A percentile compares a stretch with the other conserved stretches of the same genome.
Evolutionary conservation across 2,329 filamentous ascomycete genomes (phyloP).

Genomic region (Cordyceps cicadae): DNA sequence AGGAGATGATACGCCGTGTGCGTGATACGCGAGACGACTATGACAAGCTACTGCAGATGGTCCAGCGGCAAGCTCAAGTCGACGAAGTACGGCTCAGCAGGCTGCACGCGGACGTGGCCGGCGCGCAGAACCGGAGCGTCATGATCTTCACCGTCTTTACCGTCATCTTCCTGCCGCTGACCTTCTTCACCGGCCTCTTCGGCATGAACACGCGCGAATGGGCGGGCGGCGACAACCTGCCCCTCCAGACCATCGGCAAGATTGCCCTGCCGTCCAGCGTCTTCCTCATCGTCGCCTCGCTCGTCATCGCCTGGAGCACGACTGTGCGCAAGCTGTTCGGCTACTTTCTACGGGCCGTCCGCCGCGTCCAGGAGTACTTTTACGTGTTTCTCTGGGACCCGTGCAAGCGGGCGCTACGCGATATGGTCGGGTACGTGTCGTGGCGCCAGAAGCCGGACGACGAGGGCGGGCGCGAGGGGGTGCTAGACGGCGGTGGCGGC

Average conservation of each 20-base stretch:
- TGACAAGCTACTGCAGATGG: constrained; percentile 58
- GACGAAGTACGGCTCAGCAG: constrained; percentile 57
- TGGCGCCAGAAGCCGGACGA: not conserved
- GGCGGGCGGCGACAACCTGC: constrained; percentile 40
- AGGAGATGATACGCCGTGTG: constrained; percentile 52
- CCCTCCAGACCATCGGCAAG: constrained; percentile 36
- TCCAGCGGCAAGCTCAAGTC: constrained; percentile 58
- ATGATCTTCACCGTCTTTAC: constrained; percentile 60
- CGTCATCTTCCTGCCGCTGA: constrained; percentile 55
- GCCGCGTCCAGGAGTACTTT: constrained; percentile 14
- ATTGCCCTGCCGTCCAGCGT: constrained; percentile 41
- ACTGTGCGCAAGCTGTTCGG: constrained; percentile 29
- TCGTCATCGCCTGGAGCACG: constrained; percentile 49
- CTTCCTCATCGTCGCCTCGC: constrained; percentile 39
- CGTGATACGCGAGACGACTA: constrained; percentile 52
- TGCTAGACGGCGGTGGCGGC: constrained; percentile 12
- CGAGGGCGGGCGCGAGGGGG: not conserved
- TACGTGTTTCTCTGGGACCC: constrained; percentile 20
- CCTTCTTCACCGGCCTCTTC: constrained; percentile 58
- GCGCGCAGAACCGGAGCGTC: constrained; percentile 52
- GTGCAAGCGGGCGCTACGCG: constrained; percentile 9
- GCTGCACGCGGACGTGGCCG: constrained; percentile 54
- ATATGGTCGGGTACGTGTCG: not conserved
- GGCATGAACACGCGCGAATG: constrained; percentile 58
- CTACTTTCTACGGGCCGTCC: constrained; percentile 16